Evolutionary conservation across 768 basidiomycete species (phyloP).

Genomic region (Pholiota molesta): DNA sequence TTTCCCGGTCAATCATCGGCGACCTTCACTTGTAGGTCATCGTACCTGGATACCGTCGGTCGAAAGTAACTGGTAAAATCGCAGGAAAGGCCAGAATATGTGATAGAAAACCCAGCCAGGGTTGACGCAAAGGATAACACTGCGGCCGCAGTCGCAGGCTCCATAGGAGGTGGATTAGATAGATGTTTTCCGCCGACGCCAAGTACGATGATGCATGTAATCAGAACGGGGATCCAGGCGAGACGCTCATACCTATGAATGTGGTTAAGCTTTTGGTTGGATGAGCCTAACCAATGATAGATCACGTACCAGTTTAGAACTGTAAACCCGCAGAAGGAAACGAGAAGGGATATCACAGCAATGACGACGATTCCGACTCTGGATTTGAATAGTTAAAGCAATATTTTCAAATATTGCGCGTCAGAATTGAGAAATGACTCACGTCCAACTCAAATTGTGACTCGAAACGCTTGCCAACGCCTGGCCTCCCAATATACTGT

Average conservation of each 20-base stretch:
- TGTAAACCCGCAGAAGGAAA: slow-evolving; percentile 61
- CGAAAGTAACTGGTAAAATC: slow-evolving; percentile 79
- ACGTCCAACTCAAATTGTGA: slow-evolving; percentile 48
- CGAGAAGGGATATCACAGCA: slow-evolving; percentile 63
- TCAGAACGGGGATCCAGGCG: slow-evolving; percentile 78
- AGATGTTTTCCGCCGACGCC: slow-evolving; percentile 79
- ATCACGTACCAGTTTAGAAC: slow-evolving; percentile 48
- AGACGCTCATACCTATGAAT: slow-evolving; percentile 63
- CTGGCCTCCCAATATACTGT: slow-evolving; percentile 72
- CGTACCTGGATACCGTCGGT: slow-evolving; percentile 58
- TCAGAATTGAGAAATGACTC: slow-evolving; percentile 16
- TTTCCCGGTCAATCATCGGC: background rate
- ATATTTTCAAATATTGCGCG: background rate
- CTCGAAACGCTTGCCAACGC: slow-evolving; percentile 44
- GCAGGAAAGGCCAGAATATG: slow-evolving; percentile 61
- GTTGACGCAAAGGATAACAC: slow-evolving; percentile 71
- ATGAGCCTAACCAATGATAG: background rate
- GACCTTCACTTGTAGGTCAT: too few species aligned
- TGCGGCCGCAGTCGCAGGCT: slow-evolving; percentile 54
- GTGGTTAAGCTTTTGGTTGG: background rate
- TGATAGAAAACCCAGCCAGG: slow-evolving; percentile 73
- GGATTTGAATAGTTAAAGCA: background rate
- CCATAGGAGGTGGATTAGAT: slow-evolving; percentile 44
- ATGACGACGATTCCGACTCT: slow-evolving; percentile 87
- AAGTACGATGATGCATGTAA: slow-evolving; percentile 70